phyloP scores from a whole-genome alignment of 2,329 filamentous ascomycete genomes.

The Penicillium hesseltinei region DNA sequence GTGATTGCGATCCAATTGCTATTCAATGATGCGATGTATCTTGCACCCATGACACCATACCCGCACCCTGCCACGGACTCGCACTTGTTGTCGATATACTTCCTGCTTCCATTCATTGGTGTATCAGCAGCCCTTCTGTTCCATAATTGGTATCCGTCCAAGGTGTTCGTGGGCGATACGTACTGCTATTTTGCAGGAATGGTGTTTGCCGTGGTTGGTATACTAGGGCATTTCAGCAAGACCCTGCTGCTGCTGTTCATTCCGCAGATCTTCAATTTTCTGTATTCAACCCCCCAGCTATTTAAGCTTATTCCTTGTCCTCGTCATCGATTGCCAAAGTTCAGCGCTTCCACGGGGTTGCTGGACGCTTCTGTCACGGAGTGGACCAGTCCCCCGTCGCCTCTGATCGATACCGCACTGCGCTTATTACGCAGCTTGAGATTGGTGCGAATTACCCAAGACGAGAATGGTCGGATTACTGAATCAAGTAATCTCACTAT shows the following conservation, averaged over 20 bases:
- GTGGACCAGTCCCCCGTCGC: conserved; percentile 70
- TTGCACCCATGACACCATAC: conserved; percentile 69
- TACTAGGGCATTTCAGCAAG: conserved; percentile 97
- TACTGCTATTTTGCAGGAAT: conserved; percentile 99
- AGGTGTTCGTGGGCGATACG: conserved; percentile 95
- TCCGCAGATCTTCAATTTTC: conserved; percentile 94
- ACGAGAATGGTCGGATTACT: conserved; percentile 67
- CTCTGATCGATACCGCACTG: conserved; percentile 61
- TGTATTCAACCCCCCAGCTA: conserved; percentile 89
- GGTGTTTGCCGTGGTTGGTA: conserved; percentile 96
- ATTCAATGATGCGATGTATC: conserved; percentile 84
- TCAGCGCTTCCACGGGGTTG: conserved; percentile 80
- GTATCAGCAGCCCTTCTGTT: conserved; percentile 81
- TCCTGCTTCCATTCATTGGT: conserved; percentile 89
- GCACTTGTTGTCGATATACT: conserved; percentile 92
- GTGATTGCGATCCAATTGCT: conserved; percentile 82
- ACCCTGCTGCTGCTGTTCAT: conserved; percentile 86
- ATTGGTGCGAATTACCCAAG: conserved; percentile 66
- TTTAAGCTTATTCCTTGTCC: conserved; percentile 90
- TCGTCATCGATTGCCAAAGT: conserved; percentile 83
- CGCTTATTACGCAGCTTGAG: conserved; percentile 66
- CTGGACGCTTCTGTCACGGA: conserved; percentile 82
- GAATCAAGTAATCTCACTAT: conserved; percentile 90
- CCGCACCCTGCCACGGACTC: conserved; percentile 93
- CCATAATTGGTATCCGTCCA: conserved; percentile 95